Evolutionary conservation across 352 stramenopile genomes (phyloP).

Genomic region (Phytopythium ostracodes): DNA sequence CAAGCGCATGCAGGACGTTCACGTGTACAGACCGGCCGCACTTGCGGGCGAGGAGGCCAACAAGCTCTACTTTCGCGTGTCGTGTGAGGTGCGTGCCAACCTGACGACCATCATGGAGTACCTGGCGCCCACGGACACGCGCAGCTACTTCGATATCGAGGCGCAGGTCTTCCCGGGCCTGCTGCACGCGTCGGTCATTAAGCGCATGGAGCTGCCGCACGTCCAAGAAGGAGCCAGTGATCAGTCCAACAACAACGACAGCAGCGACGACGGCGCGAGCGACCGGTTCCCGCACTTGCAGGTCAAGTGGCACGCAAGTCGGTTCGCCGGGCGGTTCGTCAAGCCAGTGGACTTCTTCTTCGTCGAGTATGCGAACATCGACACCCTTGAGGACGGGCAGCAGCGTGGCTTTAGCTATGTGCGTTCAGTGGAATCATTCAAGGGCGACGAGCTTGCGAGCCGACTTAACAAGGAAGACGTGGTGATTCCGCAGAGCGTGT

Average conservation of each 20-base stretch:
- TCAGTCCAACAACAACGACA: constrained; percentile 17
- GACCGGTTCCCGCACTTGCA: constrained; percentile 63
- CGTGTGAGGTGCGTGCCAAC: constrained; percentile 78
- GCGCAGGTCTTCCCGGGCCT: constrained; percentile 77
- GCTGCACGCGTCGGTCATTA: constrained; percentile 74
- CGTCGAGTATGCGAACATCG: constrained; percentile 82
- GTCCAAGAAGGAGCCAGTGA: constrained; percentile 19
- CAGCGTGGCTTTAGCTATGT: constrained; percentile 75
- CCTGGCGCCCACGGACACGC: constrained; percentile 58
- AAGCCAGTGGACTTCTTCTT: constrained; percentile 87
- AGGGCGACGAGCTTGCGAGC: constrained; percentile 71
- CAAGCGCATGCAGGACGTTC: constrained; percentile 81
- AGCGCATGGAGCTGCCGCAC: constrained; percentile 64
- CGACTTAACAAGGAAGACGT: constrained; percentile 61
- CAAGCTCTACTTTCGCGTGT: constrained; percentile 82
- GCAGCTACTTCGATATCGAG: constrained; percentile 78
- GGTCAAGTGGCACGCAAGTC: constrained; percentile 85
- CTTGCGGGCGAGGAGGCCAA: constrained; percentile 34
- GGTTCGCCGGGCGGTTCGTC: constrained; percentile 74
- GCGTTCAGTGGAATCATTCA: constrained; percentile 78
- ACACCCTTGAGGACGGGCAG: constrained; percentile 56
- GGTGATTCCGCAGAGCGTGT: constrained; percentile 65
- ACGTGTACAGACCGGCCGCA: constrained; percentile 58
- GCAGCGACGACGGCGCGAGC: constrained; percentile 31
- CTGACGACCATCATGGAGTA: constrained; percentile 81